Conservation (phyloP, 306 rosid genomes). For the Ormosia emarginata region DNA sequence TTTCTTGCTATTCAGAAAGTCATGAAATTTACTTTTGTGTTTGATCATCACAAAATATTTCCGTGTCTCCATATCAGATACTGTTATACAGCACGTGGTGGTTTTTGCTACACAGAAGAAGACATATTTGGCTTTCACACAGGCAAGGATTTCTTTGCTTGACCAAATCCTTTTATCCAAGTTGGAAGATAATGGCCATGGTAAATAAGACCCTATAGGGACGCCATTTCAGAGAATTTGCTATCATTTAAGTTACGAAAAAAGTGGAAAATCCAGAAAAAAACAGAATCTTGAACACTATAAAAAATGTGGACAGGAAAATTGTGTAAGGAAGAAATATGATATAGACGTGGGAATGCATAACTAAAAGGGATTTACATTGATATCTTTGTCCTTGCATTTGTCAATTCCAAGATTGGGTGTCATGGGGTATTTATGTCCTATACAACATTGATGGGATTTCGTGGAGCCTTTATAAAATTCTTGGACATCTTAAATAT, state of each 20-base stretch:
- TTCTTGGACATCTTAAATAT: neutral
- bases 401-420: neutral
- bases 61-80: constrained; percentile 46
- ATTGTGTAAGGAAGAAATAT: no score
- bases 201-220: no score
- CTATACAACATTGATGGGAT: neutral
- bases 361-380: no score
- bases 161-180: no score
- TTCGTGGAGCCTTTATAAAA: neutral
- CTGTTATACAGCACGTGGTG: constrained; percentile 92
- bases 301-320: no score
- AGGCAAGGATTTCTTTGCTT: constrained; percentile 41
- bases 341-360: no score
- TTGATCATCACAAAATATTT: constrained; percentile 15
- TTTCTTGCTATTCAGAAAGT: neutral
- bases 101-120: constrained; percentile 87
- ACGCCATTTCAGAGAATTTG: no score
- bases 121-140: constrained; percentile 77
- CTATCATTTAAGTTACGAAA: no score
- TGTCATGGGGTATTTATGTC: neutral
- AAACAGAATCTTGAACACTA: no score
- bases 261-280: no score
- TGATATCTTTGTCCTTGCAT: neutral
- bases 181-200: no score
- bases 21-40: neutral